Evolutionary conservation across 2,329 filamentous ascomycete species (phyloP), one percentile per base, ranked within the genome.

Genomic region (Pleoardoris graminearum): DNA sequence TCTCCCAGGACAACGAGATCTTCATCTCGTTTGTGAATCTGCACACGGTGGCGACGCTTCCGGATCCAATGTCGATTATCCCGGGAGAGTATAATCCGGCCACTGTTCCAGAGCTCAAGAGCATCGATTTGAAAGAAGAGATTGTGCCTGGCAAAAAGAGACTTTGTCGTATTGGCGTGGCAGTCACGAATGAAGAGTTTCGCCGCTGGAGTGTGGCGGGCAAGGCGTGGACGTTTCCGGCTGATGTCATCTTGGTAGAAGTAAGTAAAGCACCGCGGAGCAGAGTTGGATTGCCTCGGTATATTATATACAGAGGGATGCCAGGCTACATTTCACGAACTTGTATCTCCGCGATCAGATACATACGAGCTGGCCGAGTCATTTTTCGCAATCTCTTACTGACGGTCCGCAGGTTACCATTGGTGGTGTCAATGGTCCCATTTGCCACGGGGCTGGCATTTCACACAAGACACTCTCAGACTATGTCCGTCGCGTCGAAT

Each of bases 161-260:
- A 19, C 68, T 77, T 14, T 74, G 74, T 27, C 68, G 76, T 42
- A 64, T 80, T 16, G 78, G 78, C 3, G 74, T 68, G 11, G 70
- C 72, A 3, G 76, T 77, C 1, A 79, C 78, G 1, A 78, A 77
- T 55, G 77, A 80, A 58, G 72, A 77, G 32, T 73, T 80, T 33
- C 66, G 78, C 19, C 67, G 75, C 23, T 80, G 77, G 77, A 71
- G 75, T 17, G 67, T 79, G 41, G 60, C 66, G 2, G 71, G 74
- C 43, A 68, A 75, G 19, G 68, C 72, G 16, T 76, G 75, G 69
- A 70, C 75, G 0, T 59, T 79, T 17, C 76, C 78, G 1, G 64
- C 77, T 16, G 77, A 80, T 58, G 75, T 78, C 19, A 77, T 79
- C 53, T 71, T 79, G 51, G 77, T 79, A 5, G 78, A 80, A 55